These are phyloP conservation scores for Hydnomerulius pinastri DNA, from an alignment of 768 basidiomycete genomes.

Conservation along the genomic window DNA sequence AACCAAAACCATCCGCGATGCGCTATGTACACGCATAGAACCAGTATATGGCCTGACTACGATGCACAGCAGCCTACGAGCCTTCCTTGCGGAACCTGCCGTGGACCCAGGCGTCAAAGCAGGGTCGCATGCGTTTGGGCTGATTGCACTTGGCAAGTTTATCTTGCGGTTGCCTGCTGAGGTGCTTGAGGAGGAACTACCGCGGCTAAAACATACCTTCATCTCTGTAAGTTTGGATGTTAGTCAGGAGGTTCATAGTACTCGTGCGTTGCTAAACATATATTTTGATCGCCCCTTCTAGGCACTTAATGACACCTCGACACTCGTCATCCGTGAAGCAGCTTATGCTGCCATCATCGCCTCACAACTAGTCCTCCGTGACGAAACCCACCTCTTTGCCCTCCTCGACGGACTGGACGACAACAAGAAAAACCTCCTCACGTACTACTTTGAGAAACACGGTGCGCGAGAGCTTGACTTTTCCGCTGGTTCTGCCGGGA, in stretches of 20 bases:
- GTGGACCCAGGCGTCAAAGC: slow-evolving; percentile 59
- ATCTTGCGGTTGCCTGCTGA: slow-evolving; percentile 78
- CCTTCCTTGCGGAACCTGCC: slow-evolving; percentile 58
- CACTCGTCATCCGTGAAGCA: slow-evolving; percentile 80
- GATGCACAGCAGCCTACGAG: slow-evolving; percentile 69
- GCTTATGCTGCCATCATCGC: slow-evolving; percentile 83
- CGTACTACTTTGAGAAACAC: slow-evolving; percentile 89
- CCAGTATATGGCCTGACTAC: slow-evolving; percentile 86
- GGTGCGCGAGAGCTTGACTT: slow-evolving; percentile 58
- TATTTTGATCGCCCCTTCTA: too few species aligned
- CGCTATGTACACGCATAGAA: slow-evolving; percentile 68
- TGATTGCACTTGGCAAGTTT: slow-evolving; percentile 83
- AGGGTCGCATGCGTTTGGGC: slow-evolving; percentile 76
- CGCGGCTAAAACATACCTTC: slow-evolving; percentile 70
- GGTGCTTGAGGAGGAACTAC: slow-evolving; percentile 85
- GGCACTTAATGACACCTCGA: slow-evolving; percentile 71
- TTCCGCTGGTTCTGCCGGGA: slow-evolving; percentile 32
- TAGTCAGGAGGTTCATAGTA: not conserved
- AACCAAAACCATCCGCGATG: slow-evolving; percentile 79
- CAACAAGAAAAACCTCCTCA: slow-evolving; percentile 87
- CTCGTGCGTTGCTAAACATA: slow-evolving; percentile 8
- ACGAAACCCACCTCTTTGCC: slow-evolving; percentile 81
- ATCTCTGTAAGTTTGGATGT: slow-evolving; percentile 53
- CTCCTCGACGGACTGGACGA: slow-evolving; percentile 83
- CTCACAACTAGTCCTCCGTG: slow-evolving; percentile 78